A percentile compares a stretch with the other conserved stretches of the same genome.
Conservation (phyloP, 2,329 filamentous ascomycete species). For the Teratosphaeria gauchensis region DNA sequence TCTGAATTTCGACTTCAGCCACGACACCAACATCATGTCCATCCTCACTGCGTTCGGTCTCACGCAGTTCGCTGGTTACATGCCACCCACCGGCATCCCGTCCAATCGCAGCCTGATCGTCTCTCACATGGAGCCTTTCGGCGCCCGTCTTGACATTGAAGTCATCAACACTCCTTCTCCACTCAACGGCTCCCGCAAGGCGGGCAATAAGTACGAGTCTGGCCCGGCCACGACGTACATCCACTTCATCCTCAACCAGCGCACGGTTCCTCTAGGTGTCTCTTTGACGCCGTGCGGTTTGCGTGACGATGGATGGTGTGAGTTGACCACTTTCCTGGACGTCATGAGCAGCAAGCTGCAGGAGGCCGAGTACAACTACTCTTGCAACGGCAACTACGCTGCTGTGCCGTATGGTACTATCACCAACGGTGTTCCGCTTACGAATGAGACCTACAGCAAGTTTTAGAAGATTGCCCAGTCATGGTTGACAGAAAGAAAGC, state of each 20-base stretch:
- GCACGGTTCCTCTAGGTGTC: conserved; percentile 58
- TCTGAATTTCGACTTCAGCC: conserved; percentile 68
- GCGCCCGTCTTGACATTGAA: conserved; percentile 63
- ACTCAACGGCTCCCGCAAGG: conserved; percentile 44
- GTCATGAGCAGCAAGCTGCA: conserved; percentile 51
- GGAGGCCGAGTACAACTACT: conserved; percentile 51
- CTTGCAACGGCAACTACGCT: conserved; percentile 54
- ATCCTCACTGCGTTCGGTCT: conserved; percentile 65
- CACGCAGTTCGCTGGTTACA: conserved; percentile 53
- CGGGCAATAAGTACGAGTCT: conserved; percentile 33
- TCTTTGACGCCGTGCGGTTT: conserved; percentile 57
- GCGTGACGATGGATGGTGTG: conserved; percentile 67
- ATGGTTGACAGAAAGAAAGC: neutral
- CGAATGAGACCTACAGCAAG: conserved; percentile 1
- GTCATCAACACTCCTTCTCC: conserved; percentile 59
- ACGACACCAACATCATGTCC: conserved; percentile 54
- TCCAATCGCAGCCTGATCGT: conserved; percentile 53
- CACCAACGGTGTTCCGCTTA: conserved; percentile 39
- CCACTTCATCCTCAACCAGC: conserved; percentile 59
- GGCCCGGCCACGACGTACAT: conserved; percentile 54
- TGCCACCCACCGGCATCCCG: conserved; percentile 48
- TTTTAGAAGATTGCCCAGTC: neutral
- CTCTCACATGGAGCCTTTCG: conserved; percentile 61
- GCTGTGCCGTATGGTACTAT: conserved; percentile 40
- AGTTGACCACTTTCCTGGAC: conserved; percentile 57